Evolutionary conservation across 2,329 filamentous ascomycete species (phyloP).

Genomic region (Pestalotiopsis sp.): DNA sequence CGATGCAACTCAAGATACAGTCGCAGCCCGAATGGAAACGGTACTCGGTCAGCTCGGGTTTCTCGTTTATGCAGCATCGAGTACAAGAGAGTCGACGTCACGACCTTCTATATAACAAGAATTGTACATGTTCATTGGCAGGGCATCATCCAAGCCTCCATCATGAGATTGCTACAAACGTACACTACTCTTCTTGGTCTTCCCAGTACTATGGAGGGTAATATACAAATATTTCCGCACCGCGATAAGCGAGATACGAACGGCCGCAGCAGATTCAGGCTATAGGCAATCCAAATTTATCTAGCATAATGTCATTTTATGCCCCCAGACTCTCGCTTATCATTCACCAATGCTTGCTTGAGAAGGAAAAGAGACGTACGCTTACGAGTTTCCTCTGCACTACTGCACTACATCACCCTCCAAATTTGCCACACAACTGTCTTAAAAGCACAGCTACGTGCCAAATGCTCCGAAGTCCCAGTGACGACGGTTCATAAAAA

Average conservation of each 20-base stretch:
- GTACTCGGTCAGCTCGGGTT: constrained; percentile 5
- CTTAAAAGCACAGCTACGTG: not conserved
- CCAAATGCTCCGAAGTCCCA: not conserved
- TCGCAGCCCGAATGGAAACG: constrained; percentile 3
- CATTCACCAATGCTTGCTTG: no score
- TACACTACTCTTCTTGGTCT: not conserved
- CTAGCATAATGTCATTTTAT: not conserved
- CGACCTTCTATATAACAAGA: not conserved
- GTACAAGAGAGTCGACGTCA: not conserved
- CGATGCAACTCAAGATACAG: not conserved
- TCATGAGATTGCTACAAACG: not conserved
- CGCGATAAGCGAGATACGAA: not conserved
- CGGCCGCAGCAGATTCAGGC: not conserved
- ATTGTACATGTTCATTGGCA: not conserved
- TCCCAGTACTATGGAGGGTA: not conserved
- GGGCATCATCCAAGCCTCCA: not conserved
- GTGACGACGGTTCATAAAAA: not conserved
- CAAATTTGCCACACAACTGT: not conserved
- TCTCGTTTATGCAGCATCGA: not conserved
- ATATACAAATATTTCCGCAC: not conserved
- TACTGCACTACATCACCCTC: not conserved
- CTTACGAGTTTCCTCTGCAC: no score
- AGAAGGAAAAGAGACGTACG: no score
- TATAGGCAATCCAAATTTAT: not conserved
- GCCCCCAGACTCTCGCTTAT: not conserved